These are phyloP conservation scores for Coffea canephora DNA, from an alignment of 257 asterid genomes.

Conservation along the genomic window DNA sequence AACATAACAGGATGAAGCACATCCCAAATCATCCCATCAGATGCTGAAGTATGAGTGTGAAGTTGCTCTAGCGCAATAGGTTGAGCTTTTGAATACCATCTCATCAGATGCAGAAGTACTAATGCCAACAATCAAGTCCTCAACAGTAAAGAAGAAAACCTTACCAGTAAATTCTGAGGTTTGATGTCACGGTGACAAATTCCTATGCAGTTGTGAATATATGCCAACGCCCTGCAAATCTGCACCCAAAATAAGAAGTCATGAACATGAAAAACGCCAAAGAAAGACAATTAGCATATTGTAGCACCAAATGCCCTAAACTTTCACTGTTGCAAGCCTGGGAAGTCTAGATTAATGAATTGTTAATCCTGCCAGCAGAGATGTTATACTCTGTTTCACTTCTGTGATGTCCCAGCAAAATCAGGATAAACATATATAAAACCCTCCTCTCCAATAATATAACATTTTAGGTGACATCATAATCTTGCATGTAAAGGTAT, in stretches of 20 bases:
- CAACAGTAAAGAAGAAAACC: slow-evolving; percentile 30
- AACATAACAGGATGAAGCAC: not conserved
- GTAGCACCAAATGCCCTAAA: not conserved
- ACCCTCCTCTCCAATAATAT: not conserved
- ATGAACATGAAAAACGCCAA: not conserved
- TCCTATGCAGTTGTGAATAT: slow-evolving; percentile 88
- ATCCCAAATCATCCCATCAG: not conserved
- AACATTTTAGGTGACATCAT: not conserved
- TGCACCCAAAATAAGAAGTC: slow-evolving; percentile 34
- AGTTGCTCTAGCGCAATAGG: not conserved
- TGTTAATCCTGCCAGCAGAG: not conserved
- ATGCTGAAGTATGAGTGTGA: not conserved
- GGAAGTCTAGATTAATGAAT: not conserved
- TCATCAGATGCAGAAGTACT: not conserved
- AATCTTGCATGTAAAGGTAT: not conserved
- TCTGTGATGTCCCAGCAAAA: not conserved
- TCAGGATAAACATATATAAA: not conserved
- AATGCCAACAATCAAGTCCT: slow-evolving; percentile 6
- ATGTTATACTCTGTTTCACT: not conserved
- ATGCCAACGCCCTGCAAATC: slow-evolving; percentile 96
- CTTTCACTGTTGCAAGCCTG: not conserved
- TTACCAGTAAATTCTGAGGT: slow-evolving; percentile 95
- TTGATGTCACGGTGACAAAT: slow-evolving; percentile 97
- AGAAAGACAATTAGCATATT: not conserved
- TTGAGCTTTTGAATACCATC: not conserved